A percentile compares a stretch with the other conserved stretches of the same genome.
Evolutionary conservation across 257 asterid genomes (phyloP).

Genomic region (Cruciata laevipes): DNA sequence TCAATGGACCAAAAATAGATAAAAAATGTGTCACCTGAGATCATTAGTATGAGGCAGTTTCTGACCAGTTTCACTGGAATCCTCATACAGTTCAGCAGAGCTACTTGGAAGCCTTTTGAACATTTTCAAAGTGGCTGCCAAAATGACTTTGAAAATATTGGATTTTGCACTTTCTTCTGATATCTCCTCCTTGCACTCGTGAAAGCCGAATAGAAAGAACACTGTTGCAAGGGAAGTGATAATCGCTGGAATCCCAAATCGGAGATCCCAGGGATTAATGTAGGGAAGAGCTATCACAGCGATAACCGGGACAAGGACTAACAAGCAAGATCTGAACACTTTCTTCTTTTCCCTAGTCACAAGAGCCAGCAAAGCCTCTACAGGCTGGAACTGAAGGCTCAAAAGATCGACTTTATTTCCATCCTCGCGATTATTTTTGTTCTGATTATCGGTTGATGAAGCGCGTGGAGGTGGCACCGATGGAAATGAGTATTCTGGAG

Average conservation of each 20-base stretch:
- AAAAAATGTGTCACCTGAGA: slow-evolving; percentile 12
- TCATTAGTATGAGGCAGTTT: slow-evolving; percentile 9
- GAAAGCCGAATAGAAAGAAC: slow-evolving; percentile 28
- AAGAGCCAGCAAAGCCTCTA: slow-evolving; percentile 8
- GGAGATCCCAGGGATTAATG: slow-evolving; percentile 41
- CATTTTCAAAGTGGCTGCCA: slow-evolving; percentile 31
- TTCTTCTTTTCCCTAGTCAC: not conserved
- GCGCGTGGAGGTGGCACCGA: not conserved
- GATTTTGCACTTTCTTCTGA: slow-evolving; percentile 34
- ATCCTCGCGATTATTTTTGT: not conserved
- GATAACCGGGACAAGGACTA: slow-evolving; percentile 17
- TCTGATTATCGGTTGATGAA: not conserved
- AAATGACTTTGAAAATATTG: slow-evolving; percentile 36
- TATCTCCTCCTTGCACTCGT: slow-evolving; percentile 6
- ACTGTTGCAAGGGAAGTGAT: slow-evolving; percentile 31
- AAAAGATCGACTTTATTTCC: not conserved
- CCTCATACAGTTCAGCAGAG: slow-evolving; percentile 8
- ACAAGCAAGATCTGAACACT: not conserved
- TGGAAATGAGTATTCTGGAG: not conserved
- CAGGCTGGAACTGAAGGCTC: slow-evolving; percentile 11
- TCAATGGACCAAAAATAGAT: no score
- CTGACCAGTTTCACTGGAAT: not conserved
- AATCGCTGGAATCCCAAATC: slow-evolving; percentile 48
- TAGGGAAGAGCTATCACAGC: slow-evolving; percentile 47
- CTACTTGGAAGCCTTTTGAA: slow-evolving; percentile 18